A percentile compares a stretch with the other conserved stretches of the same genome.
These are phyloP conservation scores for Wickerhamomyces subpelliculosus DNA, from an alignment of 805 yeast species.

Conservation along the genomic window DNA sequence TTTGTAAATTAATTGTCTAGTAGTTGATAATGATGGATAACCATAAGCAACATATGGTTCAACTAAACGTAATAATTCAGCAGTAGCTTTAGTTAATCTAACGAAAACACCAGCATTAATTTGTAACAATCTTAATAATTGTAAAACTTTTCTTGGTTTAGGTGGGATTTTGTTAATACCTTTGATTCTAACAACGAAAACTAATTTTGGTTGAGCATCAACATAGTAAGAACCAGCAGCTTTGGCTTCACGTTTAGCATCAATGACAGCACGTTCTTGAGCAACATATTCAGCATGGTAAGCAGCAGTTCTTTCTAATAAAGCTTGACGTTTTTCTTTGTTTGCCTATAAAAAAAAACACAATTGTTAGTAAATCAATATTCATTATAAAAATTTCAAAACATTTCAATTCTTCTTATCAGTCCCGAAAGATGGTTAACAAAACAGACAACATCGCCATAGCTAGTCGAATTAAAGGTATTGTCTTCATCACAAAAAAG, in stretches of 20 bases:
- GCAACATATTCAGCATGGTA: slow-evolving; percentile 92
- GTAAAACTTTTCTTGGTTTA: slow-evolving; percentile 98
- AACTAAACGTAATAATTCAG: slow-evolving; percentile 86
- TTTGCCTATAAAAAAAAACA: slow-evolving; percentile 34
- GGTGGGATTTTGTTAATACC: slow-evolving; percentile 99
- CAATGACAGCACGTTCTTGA: slow-evolving; percentile 81
- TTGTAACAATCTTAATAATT: slow-evolving; percentile 87
- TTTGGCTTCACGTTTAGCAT: slow-evolving; percentile 90
- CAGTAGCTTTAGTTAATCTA: slow-evolving; percentile 91
- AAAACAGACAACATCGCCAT: slow-evolving; percentile 59
- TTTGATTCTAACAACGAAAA: slow-evolving; percentile 96
- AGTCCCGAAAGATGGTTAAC: slow-evolving; percentile 81
- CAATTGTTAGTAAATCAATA: slow-evolving; percentile 9
- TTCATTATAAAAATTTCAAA: not conserved
- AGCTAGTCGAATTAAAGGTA: slow-evolving; percentile 54
- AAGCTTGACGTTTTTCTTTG: slow-evolving; percentile 57
- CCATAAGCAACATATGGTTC: slow-evolving; percentile 97
- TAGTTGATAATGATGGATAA: slow-evolving; percentile 90
- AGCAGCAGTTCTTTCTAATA: slow-evolving; percentile 93
- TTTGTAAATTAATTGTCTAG: slow-evolving; percentile 92
- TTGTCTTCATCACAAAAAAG: slow-evolving; percentile 42
- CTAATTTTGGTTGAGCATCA: slow-evolving; percentile 90
- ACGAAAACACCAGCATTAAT: slow-evolving; percentile 94
- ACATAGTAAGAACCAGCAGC: slow-evolving; percentile 92
- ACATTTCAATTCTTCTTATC: slow-evolving; percentile 21